Evolutionary conservation across 148 eudicot genomes (phyloP), one percentile per base, ranked within the genome.

Genomic region (Camellia lanceoleosa): DNA sequence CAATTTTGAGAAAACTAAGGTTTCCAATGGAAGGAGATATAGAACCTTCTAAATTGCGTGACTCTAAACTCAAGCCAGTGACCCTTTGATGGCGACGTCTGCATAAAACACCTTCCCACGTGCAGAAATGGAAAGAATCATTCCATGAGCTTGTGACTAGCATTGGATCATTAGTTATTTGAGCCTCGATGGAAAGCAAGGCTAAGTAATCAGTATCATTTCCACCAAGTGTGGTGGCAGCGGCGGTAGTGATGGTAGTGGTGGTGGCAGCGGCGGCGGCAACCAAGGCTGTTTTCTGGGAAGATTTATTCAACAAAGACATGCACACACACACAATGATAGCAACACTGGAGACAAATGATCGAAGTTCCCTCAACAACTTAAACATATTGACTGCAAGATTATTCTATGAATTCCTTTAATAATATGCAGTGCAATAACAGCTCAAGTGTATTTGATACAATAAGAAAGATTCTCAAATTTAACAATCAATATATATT

Each of bases 21-120:
- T 88, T 90, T 0, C 91, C 92, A 13, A 90, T 67, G 66, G 74
- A 77, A 38, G 91, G 86, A 0, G 89, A 80, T 23, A 88, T 64
- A 4, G 78, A 41, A 9, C 90, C 92, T 18, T 5, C 62, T 43
- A 87, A 61, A 19, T 62, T 60, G 18, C 54, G 63, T 5, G 80
- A 78, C 1, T 16, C 4, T 0, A 88, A 58, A 23, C 79, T 47
- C 49, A 89, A 74, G 2, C 0, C 16, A 15, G 38, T 78, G 30
- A 88, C 89, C 30, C 89, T 74, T 20, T 41, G 69, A 73, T 80
- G 77, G 1, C 41, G 16, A 0, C 7, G 68, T 9, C 75, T 75
- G 60, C 92, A 90, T 5, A 44, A 63, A 43, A 90, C 79, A 0
- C 92, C 89, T 6, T 67, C 62, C 91, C 91, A 88, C 10, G 18